phyloP scores from a whole-genome alignment of 2,329 filamentous ascomycete species.

The Lecanicillium sp. region DNA sequence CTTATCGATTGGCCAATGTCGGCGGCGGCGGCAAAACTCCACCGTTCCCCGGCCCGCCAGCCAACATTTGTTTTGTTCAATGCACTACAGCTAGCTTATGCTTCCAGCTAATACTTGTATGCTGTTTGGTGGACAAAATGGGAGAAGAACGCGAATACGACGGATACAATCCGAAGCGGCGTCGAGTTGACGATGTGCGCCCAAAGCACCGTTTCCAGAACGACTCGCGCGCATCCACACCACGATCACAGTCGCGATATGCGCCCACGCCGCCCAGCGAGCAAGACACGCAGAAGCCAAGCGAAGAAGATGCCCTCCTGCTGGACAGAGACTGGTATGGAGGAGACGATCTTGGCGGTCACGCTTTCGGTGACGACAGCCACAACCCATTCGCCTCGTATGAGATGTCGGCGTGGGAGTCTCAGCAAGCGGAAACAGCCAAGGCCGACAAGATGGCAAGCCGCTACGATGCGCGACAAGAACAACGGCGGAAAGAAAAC shows the following conservation, averaged over 20 bases:
- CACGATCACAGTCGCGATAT: conserved; percentile 28
- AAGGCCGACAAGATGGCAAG: conserved; percentile 74
- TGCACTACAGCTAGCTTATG: background rate
- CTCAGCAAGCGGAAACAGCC: conserved; percentile 69
- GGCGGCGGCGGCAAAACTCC: conserved; percentile 10
- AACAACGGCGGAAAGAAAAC: conserved; percentile 87
- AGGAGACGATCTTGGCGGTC: conserved; percentile 72
- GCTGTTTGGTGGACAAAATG: conserved; percentile 15
- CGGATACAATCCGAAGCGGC: conserved; percentile 31
- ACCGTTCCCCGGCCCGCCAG: background rate
- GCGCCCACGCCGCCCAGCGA: conserved; percentile 30
- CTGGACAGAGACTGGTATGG: conserved; percentile 91
- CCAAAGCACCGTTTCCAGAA: conserved; percentile 21
- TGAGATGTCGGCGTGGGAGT: conserved; percentile 65
- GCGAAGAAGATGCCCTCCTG: conserved; percentile 62
- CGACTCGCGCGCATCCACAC: conserved; percentile 25
- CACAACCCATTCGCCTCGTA: conserved; percentile 85
- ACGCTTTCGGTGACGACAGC: conserved; percentile 83
- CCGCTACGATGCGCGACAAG: conserved; percentile 58
- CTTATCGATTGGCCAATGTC: conserved; percentile 8
- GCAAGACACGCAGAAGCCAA: conserved; percentile 49
- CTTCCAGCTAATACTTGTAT: background rate
- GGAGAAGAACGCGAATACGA: conserved; percentile 27
- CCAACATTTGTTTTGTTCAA: background rate
- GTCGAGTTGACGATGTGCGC: conserved; percentile 26